Conservation (phyloP, 805 yeast species). For the Metschnikowia peoriensis region DNA sequence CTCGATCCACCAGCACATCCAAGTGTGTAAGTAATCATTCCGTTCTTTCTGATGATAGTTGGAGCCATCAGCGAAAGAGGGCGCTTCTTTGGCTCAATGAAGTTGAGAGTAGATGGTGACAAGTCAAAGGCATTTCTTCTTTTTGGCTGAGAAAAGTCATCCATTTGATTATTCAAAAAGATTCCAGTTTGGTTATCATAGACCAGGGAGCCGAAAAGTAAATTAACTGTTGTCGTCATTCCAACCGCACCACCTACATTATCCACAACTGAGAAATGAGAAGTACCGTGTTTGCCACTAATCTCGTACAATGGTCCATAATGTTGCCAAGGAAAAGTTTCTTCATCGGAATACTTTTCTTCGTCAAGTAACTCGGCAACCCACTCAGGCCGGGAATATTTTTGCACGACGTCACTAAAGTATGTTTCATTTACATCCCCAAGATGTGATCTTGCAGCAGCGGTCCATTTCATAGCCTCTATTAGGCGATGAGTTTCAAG, state of each 20-base stretch:
- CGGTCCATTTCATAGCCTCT: conserved; percentile 94
- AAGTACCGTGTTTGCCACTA: conserved; percentile 85
- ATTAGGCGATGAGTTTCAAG: conserved; percentile 62
- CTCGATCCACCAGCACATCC: conserved; percentile 97
- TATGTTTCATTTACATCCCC: conserved; percentile 58
- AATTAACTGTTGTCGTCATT: conserved; percentile 85
- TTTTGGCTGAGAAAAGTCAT: conserved; percentile 80
- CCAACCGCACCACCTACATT: conserved; percentile 72
- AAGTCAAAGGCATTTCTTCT: conserved; percentile 74
- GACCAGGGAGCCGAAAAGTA: conserved; percentile 78
- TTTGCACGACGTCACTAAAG: conserved; percentile 28
- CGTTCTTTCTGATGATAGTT: conserved; percentile 42
- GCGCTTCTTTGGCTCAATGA: conserved; percentile 69
- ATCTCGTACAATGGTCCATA: conserved; percentile 79
- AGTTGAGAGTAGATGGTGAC: conserved; percentile 78
- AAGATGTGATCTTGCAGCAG: conserved; percentile 77
- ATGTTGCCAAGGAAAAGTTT: conserved; percentile 65
- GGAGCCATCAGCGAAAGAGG: conserved; percentile 88
- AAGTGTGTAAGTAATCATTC: conserved; percentile 49
- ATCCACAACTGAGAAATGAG: conserved; percentile 84
- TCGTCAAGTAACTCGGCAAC: conserved; percentile 42
- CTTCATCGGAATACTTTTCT: conserved; percentile 49
- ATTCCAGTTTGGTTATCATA: conserved; percentile 83
- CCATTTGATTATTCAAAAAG: conserved; percentile 88
- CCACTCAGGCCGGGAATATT: conserved; percentile 58